These are phyloP conservation scores for Talaromyces sp. DNA, from an alignment of 2,329 filamentous ascomycete genomes.

Conservation along the genomic window DNA sequence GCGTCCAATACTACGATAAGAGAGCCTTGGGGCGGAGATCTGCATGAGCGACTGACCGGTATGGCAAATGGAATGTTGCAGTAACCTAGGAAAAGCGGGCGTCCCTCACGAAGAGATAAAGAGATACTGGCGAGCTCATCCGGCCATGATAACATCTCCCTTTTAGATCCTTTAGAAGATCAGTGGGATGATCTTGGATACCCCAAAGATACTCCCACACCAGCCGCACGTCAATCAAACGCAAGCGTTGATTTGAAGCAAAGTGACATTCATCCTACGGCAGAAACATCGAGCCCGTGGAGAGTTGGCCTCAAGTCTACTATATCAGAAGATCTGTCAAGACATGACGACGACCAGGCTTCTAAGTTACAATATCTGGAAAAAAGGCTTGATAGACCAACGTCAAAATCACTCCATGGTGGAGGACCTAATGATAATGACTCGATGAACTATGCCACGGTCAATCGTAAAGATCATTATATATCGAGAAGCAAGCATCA, in stretches of 20 bases:
- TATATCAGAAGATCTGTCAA: neutral
- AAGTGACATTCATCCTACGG: neutral
- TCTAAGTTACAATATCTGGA: neutral
- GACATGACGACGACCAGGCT: neutral
- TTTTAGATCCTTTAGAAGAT: neutral
- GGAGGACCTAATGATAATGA: neutral
- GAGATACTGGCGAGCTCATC: neutral
- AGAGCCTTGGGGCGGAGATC: neutral
- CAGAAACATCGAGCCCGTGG: neutral
- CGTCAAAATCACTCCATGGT: neutral
- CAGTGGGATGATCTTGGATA: neutral
- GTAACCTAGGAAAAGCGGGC: neutral
- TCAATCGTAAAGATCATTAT: neutral
- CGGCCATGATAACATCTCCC: neutral
- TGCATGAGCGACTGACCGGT: neutral
- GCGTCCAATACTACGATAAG: neutral
- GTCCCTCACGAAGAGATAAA: neutral
- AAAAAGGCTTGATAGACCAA: neutral
- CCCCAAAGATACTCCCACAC: neutral
- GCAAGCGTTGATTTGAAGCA: neutral
- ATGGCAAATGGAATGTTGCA: neutral
- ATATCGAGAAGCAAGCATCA: neutral
- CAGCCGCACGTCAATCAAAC: neutral
- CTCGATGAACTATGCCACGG: neutral
- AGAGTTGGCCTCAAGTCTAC: neutral